Evolutionary conservation across 345 rosid species (phyloP).

Genomic region (Pelargonium nanum): DNA sequence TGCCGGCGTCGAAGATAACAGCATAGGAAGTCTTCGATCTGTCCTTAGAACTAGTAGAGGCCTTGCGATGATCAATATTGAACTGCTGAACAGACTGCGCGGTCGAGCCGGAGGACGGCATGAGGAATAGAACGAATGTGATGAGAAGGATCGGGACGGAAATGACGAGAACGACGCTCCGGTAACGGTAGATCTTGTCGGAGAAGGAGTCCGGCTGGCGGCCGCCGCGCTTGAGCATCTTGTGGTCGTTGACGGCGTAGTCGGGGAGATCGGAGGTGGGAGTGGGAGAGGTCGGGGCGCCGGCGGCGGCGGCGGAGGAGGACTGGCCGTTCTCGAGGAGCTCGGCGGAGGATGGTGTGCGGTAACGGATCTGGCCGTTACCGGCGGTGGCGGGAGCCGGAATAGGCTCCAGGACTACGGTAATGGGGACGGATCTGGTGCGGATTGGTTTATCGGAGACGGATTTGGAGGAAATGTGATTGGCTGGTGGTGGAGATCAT

Average conservation of each 20-base stretch:
- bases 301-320: conserved; percentile 13
- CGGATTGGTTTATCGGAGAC: neutral
- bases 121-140: conserved; percentile 41
- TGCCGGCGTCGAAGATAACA: conserved; percentile 86
- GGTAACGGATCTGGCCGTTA: conserved; percentile 92
- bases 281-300: conserved; percentile 27
- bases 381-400: conserved; percentile 48
- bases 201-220: conserved; percentile 43
- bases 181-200: conserved; percentile 73
- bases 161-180: conserved; percentile 47
- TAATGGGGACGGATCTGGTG: too few species aligned
- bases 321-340: conserved; percentile 31
- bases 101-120: conserved; percentile 61
- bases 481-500: neutral
- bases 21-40: conserved; percentile 40
- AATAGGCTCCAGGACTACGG: conserved; percentile 75
- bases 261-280: conserved; percentile 17
- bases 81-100: conserved; percentile 34
- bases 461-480: neutral
- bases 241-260: conserved; percentile 25
- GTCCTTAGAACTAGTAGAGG: conserved; percentile 26
- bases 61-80: conserved; percentile 33
- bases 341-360: conserved; percentile 60
- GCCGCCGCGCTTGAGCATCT: conserved; percentile 47
- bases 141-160: conserved; percentile 59